Conservation (phyloP, 805 yeast species). For the Pichia rugopelliculosa region DNA sequence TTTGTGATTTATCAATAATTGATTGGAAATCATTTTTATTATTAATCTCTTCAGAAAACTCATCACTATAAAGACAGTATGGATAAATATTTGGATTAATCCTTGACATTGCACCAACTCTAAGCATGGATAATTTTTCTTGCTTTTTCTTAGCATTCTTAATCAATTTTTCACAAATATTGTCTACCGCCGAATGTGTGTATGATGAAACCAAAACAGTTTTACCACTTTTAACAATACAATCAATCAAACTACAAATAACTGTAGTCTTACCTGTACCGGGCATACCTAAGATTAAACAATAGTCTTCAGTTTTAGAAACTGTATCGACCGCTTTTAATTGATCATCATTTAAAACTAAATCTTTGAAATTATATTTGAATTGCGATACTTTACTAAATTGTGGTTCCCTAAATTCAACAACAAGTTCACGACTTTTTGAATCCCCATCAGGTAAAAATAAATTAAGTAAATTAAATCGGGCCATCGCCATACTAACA, state of each 20-base stretch:
- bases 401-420: slow-evolving; percentile 44
- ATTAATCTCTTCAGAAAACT: slow-evolving; percentile 19
- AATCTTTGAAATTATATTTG: slow-evolving; percentile 9
- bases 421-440: slow-evolving; percentile 40
- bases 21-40: slow-evolving; percentile 39
- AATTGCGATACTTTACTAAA: slow-evolving; percentile 26
- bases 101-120: slow-evolving; percentile 57
- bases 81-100: slow-evolving; percentile 56
- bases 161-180: slow-evolving; percentile 67
- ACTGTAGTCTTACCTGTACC: slow-evolving; percentile 96
- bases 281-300: slow-evolving; percentile 91
- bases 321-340: slow-evolving; percentile 57
- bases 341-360: slow-evolving; percentile 63
- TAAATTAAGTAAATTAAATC: slow-evolving; percentile 67
- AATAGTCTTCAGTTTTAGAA: slow-evolving; percentile 61
- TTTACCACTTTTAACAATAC: slow-evolving; percentile 52
- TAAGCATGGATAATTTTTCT: slow-evolving; percentile 37
- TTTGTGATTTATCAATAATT: slow-evolving; percentile 48
- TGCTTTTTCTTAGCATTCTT: slow-evolving; percentile 14
- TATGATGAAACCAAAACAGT: slow-evolving; percentile 74
- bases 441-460: slow-evolving; percentile 44
- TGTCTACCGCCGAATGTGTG: slow-evolving; percentile 95
- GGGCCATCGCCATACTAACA: slow-evolving; percentile 66
- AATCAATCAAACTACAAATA: slow-evolving; percentile 64
- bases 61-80: slow-evolving; percentile 41